Base-by-base conservation (phyloP, 805 yeast genomes). In the Yarrowia osloensis region DNA sequence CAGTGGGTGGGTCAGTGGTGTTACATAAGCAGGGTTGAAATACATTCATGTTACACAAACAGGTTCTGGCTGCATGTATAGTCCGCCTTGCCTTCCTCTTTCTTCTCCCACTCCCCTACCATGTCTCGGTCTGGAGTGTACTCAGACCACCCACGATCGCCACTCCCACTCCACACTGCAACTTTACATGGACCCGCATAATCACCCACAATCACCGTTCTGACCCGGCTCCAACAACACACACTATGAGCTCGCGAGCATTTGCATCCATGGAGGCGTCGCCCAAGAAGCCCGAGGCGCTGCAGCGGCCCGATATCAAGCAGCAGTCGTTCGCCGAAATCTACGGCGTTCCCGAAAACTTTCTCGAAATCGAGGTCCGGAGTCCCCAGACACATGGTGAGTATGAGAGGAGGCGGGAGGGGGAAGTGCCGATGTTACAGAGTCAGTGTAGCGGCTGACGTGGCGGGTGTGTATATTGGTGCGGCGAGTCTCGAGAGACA, bases 301-400 rank as follows among this genome's bases (percentile, higher is more conserved):
- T 61, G 15, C 52, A 61, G 66, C 73, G 80, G n/a, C 81, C 80
- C 68, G 78, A 74, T 69, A 75, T 77, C 70, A 83, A 80, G 71
- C 83, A 81, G 68, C 94, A 89, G 76, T 82, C 91, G 3, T 88
- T 87, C 75, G 89, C 86, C 70, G 97, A 91, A 72, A 83, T 90
- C 49, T 95, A 95, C 74, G 97, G 96, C 0, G 96, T 90, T 72
- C 98, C 98, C 0, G 98, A 95, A 77, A 91, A 91, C 78, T 91
- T 92, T 74, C 82, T 94, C 46, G 99, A 94, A 77, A 87, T 95
- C 39, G 98, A 93, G 76, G 97, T 83, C 61, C 80, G 84, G 29
- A 88, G 88, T 74, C 96, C 97, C 12, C 85, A 86, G 70, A 91
- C 96, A 0, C 96, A 90, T 73, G 85, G 85, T 67, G 54, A 61